These are phyloP conservation scores for Allantophomopsis lycopodina DNA, from an alignment of 2,329 filamentous ascomycete species.

Conservation along the genomic window DNA sequence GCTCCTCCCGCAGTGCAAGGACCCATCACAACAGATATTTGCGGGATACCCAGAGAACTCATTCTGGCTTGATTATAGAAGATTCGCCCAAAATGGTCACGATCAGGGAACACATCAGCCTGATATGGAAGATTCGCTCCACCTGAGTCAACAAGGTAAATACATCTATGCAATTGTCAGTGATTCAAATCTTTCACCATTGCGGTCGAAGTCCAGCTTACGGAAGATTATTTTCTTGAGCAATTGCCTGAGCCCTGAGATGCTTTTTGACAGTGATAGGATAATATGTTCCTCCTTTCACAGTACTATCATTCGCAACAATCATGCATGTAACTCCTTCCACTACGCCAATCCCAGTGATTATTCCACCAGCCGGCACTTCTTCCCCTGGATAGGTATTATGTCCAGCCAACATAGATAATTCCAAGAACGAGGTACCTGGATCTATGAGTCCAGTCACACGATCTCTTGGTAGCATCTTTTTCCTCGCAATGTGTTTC, in stretches of 20 bases:
- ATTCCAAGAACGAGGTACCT: constrained; percentile 79
- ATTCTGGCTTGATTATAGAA: constrained; percentile 98
- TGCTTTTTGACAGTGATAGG: constrained; percentile 98
- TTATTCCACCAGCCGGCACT: constrained; percentile 79
- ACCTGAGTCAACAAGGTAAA: constrained; percentile 93
- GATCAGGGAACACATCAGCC: constrained; percentile 88
- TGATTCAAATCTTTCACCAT: constrained; percentile 1
- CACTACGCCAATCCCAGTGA: constrained; percentile 82
- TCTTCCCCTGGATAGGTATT: constrained; percentile 78
- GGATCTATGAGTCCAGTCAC: constrained; percentile 80
- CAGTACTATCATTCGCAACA: constrained; percentile 90
- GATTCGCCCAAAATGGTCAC: constrained; percentile 86
- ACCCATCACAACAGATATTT: constrained; percentile 93
- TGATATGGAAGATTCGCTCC: constrained; percentile 93
- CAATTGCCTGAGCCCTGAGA: constrained; percentile 79
- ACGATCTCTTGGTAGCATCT: constrained; percentile 88
- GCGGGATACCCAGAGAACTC: constrained; percentile 78
- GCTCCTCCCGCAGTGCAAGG: constrained; percentile 92
- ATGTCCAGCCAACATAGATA: constrained; percentile 84
- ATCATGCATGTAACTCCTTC: constrained; percentile 88
- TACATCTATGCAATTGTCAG: constrained; percentile 40
- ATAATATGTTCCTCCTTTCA: constrained; percentile 95
- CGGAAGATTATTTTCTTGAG: constrained; percentile 70
- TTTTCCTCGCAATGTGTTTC: constrained; percentile 77
- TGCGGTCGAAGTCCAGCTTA: constrained; percentile 21